Evolutionary conservation across 805 yeast species (phyloP), one percentile per base, ranked within the genome.

Genomic region (Blastobotrys chiropterorum): DNA sequence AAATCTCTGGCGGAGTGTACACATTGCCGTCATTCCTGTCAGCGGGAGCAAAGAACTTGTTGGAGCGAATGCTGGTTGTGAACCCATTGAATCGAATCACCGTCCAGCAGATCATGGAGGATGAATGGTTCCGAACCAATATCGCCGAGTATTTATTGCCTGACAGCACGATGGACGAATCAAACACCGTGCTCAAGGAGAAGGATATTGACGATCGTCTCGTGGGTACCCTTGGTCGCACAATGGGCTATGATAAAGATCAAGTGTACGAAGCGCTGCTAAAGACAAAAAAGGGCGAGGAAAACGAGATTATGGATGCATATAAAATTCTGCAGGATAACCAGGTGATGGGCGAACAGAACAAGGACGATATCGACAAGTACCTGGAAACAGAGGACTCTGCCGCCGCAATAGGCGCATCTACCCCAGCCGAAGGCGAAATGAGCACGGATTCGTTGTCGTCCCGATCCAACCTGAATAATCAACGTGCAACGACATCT

Each of bases 51-150:
- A 84, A 88, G 60, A 80, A 81, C 60, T 69, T 90, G 60, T 78
- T 90, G 55, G 85, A 90, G 39, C 81, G 85, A 65, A 92, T 92
- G 97, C 77, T 90, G 53, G 96, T 90, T 56, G 98, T 92, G 26
- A 90, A 90, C 65, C 97, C 98, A 38, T 74, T 90, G 65, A 89
- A 90, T 66, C 81, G 98, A 72, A 90, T 92, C 55, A 90, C 97
- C 11, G 88, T 92, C 46, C 88, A 83, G 63, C 96, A 88, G 66
- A 88, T 92, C 45, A 82, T 90, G 84, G 85, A 89, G 63, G 97
- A 92, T 66, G 90, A 86, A 57, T 90, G 98, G 98, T 90, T 90
- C 70, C 83, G 81, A 59, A 80, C 80, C 8, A 89, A 80, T 50
- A 79, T 92, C 57, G 87, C 92, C 30, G 89, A 84, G 31, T 88